Base-by-base conservation (phyloP, 2,329 filamentous ascomycete species). In the Aureobasidium melanogenum region DNA sequence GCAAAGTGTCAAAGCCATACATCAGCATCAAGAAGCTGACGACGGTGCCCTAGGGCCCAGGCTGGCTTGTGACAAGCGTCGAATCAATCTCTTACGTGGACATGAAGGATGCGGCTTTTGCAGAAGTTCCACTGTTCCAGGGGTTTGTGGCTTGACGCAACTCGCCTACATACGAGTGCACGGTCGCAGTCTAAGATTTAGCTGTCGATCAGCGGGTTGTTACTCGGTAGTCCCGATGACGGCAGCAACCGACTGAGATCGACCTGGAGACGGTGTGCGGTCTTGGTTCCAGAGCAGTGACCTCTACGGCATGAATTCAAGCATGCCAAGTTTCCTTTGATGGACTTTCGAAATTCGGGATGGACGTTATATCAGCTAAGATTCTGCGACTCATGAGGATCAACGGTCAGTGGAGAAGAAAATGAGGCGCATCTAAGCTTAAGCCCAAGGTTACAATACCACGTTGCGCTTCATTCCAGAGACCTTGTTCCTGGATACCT, bases 341-440 rank as follows among this genome's bases (percentile, higher is more conserved):
- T 15, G 26, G 2, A n/a, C 14, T 4, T 5, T 47, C 19, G 52
- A 34, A n/a, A 44, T 22, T 24, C 39, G 26, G 17, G 52, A 34
- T 6, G 32, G 52, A 30, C 19, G 39, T 12, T 22, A 56, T 24
- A 56, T n/a, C 17, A 54, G 5, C 14, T 8, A 5, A 24, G 15
- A 30, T 1, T 15, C 19, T n/a, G 34, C n/a, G 34, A 39, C 14
- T 24, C 48, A 30, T 19, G 24, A 41, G 24, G 41, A 38, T 56
- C 52, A 44, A 56, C 32, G 43, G 52, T 56, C 38, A 56, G 52
- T 38, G 52, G 52, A 56, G 38, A n/a, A 30, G 26, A 47, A 8
- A 28, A 26, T 44, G 52, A 56, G 39, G 52, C 52, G 38, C 38
- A 56, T 5, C 15, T 56, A 56, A 56, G 52, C 52, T 56, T 56